Base-by-base conservation (phyloP, 768 basidiomycete genomes). In the Plicaturopsis crispa region DNA sequence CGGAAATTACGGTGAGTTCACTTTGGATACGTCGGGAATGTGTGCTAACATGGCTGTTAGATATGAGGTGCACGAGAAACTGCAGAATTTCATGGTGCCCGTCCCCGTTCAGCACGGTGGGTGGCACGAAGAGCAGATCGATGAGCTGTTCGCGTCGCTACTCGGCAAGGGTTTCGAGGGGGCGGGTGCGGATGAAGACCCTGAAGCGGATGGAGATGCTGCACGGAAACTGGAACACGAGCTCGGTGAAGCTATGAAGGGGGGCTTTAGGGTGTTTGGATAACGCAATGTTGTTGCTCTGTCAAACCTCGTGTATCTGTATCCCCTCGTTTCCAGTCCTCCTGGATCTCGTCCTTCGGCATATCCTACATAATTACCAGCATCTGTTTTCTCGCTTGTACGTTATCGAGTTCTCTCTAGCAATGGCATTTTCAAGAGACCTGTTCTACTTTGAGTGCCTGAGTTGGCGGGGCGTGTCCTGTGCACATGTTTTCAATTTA, bases 101-200 rank as follows among this genome's bases (percentile, higher is more conserved):
- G 80, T 92, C 10, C 73, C 76, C 5, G 46, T 48, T 14, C 55
- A 66, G 11, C 56, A 61, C 23, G 78, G 78, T 20, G 72, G 65
- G 39, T 99, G 96, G 96, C 90, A 94, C 46, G 91, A 97, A 43
- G 90, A 91, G 52, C 96, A 98, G 63, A 74, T 92, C 38, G 93
- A 99, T 53, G 94, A 98, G 56, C 61, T 98, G 38, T 98, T 99
- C 60, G 72, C 79, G 18, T 89, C 86, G 20, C 59, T 99, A 31
- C 68, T 98, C 21, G 92, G 93, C 1, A 80, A 71, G 54, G 82
- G 82, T 34, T 78, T 75, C 39, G 73, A 76, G 48, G 52, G 54
- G 34, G 53, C 60, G 11, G 47, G 40, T 32, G 46, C 38, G 35
- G 60, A 61, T 24, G 55, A 47, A 13, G 55, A 51, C 33, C 43